Conservation (phyloP, 2,329 filamentous ascomycete species). For the Verticillium klebahnii region DNA sequence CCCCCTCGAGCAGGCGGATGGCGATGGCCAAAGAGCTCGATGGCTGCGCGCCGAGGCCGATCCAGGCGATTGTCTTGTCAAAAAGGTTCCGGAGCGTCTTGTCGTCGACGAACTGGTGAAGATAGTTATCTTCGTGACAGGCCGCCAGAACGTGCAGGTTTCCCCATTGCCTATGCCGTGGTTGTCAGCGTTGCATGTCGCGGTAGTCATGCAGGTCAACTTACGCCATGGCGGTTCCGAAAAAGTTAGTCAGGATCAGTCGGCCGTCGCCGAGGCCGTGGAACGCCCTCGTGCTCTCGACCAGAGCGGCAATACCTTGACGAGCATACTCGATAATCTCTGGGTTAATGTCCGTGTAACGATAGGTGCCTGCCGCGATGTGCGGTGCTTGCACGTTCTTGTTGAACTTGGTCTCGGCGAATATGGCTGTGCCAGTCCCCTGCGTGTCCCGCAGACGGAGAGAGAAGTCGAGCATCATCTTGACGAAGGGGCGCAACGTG, state of each 20-base stretch:
- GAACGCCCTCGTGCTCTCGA: slow-evolving; percentile 83
- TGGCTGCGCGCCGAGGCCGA: slow-evolving; percentile 64
- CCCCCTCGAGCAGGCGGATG: slow-evolving; percentile 63
- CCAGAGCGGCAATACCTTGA: slow-evolving; percentile 67
- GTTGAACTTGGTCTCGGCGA: slow-evolving; percentile 24
- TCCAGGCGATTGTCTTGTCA: slow-evolving; percentile 69
- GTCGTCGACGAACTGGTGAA: slow-evolving; percentile 53
- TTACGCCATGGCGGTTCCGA: slow-evolving; percentile 94
- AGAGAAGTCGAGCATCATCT: slow-evolving; percentile 49
- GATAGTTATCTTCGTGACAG: slow-evolving; percentile 62
- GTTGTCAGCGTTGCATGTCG: slow-evolving; percentile 15
- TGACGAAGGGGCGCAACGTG: slow-evolving; percentile 74
- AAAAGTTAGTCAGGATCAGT: slow-evolving; percentile 89
- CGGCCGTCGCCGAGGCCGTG: slow-evolving; percentile 58
- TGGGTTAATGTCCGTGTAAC: slow-evolving; percentile 31
- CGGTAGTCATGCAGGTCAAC: slow-evolving; percentile 30
- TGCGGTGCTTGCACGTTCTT: slow-evolving; percentile 29
- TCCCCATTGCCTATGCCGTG: slow-evolving; percentile 75
- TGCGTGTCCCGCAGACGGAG: slow-evolving; percentile 29
- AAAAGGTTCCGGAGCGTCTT: slow-evolving; percentile 58
- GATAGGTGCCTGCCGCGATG: slow-evolving; percentile 23
- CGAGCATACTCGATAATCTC: slow-evolving; percentile 50
- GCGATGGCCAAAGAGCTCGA: slow-evolving; percentile 73
- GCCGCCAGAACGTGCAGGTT: slow-evolving; percentile 90
- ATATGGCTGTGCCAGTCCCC: slow-evolving; percentile 12